A percentile compares a stretch with the other conserved stretches of the same genome.
These are phyloP conservation scores for Colletotrichum musae DNA, from an alignment of 2,329 filamentous ascomycete genomes.

Conservation along the genomic window DNA sequence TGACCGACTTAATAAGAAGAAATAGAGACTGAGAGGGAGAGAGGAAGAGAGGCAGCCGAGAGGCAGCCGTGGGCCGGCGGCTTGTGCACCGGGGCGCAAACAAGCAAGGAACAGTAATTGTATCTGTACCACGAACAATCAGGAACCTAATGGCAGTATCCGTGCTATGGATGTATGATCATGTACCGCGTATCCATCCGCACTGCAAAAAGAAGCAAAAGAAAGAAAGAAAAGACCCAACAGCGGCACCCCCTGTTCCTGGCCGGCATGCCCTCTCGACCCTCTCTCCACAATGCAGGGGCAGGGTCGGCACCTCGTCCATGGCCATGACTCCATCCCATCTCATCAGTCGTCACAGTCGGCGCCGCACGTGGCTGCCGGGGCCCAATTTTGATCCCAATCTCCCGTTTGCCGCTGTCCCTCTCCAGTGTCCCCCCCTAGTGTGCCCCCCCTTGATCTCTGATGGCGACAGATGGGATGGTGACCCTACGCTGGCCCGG, in stretches of 20 bases:
- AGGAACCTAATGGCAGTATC: no score
- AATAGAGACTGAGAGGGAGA: no score
- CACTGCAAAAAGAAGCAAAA: no score
- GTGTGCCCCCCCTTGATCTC: constrained; percentile 11
- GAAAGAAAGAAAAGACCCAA: constrained; percentile 10
- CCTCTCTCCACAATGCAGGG: constrained; percentile 35
- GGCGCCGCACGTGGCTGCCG: constrained; percentile 48
- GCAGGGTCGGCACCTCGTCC: constrained; percentile 32
- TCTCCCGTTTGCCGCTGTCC: constrained; percentile 43
- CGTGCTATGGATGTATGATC: no score
- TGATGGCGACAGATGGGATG: constrained; percentile 5
- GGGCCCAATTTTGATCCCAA: constrained; percentile 46
- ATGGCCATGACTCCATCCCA: constrained; percentile 34
- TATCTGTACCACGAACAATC: no score
- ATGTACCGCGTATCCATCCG: no score
- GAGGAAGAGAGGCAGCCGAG: no score
- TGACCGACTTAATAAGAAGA: constrained; percentile 34
- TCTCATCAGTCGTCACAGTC: constrained; percentile 35
- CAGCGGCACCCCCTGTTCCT: constrained; percentile 5
- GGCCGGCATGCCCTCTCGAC: constrained; percentile 7
- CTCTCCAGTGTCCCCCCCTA: not conserved
- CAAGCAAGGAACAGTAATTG: no score
- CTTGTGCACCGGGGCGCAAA: constrained; percentile 25
- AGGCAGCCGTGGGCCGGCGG: constrained; percentile 3
- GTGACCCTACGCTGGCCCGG: not conserved